Evolutionary conservation across 306 rosid species (phyloP).

Genomic region (Quercus bicolor): DNA sequence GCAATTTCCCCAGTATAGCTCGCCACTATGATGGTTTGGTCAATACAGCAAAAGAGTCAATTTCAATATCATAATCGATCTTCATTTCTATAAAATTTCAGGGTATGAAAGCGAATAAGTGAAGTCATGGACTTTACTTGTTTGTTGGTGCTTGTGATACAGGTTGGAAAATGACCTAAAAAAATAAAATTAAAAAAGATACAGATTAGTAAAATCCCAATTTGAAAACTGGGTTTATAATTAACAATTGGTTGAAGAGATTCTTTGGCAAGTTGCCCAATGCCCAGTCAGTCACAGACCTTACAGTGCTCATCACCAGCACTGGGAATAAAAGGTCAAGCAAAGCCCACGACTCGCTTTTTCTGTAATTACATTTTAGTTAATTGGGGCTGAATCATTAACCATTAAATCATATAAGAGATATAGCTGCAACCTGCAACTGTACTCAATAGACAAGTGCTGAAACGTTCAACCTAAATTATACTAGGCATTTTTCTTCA

Average conservation of each 20-base stretch:
- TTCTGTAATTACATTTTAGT: not conserved
- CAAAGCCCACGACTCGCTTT: not conserved
- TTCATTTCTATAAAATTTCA: no score
- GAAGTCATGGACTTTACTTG: not conserved
- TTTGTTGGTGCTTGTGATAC: not conserved
- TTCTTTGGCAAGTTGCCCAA: not conserved
- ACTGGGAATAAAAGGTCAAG: not conserved
- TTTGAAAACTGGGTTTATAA: not conserved
- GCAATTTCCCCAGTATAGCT: no score
- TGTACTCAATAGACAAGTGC: no score
- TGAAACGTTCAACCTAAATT: no score
- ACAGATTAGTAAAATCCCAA: not conserved
- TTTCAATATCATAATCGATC: not conserved
- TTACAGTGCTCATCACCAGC: not conserved
- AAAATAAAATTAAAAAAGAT: not conserved
- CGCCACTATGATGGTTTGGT: not conserved
- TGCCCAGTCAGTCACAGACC: not conserved
- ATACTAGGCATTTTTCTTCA: no score
- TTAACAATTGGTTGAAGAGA: not conserved
- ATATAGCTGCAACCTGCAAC: no score
- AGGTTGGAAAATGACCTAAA: not conserved
- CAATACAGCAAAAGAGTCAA: not conserved
- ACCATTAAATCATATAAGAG: no score
- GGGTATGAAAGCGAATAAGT: no score
- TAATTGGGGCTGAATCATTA: no score